These are phyloP conservation scores for Leishmania mexicana DNA, from an alignment of 208 protist species.

Conservation along the genomic window DNA sequence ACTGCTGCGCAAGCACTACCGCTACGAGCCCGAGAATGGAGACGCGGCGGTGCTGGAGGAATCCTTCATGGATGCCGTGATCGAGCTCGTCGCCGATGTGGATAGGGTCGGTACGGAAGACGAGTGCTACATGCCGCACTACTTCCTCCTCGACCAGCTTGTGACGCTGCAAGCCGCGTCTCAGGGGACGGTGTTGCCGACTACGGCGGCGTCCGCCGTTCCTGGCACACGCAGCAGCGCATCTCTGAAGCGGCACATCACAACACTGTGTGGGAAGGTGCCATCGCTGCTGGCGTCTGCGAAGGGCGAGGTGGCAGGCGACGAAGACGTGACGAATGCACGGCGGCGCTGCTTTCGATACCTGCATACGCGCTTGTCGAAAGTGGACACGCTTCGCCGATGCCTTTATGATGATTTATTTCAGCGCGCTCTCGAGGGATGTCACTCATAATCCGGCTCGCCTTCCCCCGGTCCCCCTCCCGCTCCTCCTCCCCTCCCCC, in stretches of 20 bases:
- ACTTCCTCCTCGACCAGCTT: slow-evolving; percentile 56
- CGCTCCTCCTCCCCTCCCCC: not conserved
- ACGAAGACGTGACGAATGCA: not conserved
- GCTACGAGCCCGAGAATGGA: not conserved
- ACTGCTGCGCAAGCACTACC: slow-evolving; percentile 14
- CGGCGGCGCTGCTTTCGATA: slow-evolving; percentile 11
- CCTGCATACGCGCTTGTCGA: slow-evolving; percentile 35
- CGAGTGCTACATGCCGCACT: slow-evolving; percentile 59
- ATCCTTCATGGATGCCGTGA: slow-evolving; percentile 39
- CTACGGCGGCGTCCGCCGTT: not conserved
- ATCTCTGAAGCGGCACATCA: slow-evolving; percentile 7
- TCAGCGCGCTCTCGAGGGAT: slow-evolving; percentile 7
- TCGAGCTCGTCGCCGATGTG: slow-evolving; percentile 63
- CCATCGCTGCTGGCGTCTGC: not conserved
- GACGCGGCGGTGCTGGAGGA: slow-evolving; percentile 29
- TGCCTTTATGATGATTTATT: slow-evolving; percentile 44
- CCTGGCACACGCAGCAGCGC: slow-evolving; percentile 3
- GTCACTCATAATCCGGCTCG: not conserved
- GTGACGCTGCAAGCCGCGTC: slow-evolving; percentile 10
- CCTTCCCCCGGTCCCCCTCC: not conserved
- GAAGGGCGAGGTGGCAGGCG: not conserved
- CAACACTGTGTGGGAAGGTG: slow-evolving; percentile 12
- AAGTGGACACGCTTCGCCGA: slow-evolving; percentile 31
- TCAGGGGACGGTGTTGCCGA: not conserved
- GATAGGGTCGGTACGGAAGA: slow-evolving; percentile 30